Conservation (phyloP, 2,329 filamentous ascomycete genomes). For the Chrysoporthe deuterocubensis region DNA sequence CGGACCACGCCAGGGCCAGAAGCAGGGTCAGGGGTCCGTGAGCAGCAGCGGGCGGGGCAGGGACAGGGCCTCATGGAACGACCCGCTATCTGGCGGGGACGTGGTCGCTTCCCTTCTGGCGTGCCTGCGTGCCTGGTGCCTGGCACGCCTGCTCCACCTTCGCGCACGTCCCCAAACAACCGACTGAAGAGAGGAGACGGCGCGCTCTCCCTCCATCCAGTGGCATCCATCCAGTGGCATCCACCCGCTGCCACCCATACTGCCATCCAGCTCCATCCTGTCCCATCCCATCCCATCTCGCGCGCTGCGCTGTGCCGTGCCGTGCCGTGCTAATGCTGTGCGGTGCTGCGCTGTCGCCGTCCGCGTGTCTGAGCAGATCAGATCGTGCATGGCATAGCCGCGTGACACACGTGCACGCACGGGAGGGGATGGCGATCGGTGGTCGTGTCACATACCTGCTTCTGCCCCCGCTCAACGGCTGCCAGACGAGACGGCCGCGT, state of each 20-base stretch:
- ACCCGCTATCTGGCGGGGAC: not conserved
- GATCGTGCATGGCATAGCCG: slow-evolving; percentile 7
- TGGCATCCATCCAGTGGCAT: not conserved
- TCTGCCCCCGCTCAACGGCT: not conserved
- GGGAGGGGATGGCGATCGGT: no score
- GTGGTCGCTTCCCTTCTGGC: no score
- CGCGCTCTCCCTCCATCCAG: no score
- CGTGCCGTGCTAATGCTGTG: not conserved
- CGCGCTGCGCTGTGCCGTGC: not conserved
- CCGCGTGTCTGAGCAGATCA: slow-evolving; percentile 1
- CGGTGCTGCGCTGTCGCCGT: not conserved
- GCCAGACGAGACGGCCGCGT: not conserved
- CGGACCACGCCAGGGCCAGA: not conserved
- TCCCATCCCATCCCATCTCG: not conserved
- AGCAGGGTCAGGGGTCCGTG: not conserved
- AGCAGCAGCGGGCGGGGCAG: not conserved
- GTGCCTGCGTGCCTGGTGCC: no score
- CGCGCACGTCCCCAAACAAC: no score
- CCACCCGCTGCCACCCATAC: no score
- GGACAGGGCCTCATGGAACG: slow-evolving; percentile 4
- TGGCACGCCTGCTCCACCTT: no score
- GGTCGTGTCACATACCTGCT: not conserved
- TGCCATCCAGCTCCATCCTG: no score
- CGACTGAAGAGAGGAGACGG: no score
- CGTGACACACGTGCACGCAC: not conserved